Evolutionary conservation across 352 stramenopile species (phyloP).

Genomic region (Globisporangium alternatum): DNA sequence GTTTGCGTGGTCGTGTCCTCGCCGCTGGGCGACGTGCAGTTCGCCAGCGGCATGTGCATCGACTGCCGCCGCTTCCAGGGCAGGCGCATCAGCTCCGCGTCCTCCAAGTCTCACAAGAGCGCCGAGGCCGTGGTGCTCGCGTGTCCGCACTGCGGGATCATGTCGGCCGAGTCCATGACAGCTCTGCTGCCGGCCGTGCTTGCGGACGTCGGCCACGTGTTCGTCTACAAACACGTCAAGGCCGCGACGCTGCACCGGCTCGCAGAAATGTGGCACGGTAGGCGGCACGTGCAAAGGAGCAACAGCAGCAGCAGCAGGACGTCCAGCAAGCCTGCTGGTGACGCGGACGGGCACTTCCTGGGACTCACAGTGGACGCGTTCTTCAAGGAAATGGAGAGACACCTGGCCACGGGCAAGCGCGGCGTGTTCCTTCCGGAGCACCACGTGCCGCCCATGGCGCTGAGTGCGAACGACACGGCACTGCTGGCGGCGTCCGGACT

Average conservation of each 20-base stretch:
- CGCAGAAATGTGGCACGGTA: constrained; percentile 18
- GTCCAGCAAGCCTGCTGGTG: constrained; percentile 9
- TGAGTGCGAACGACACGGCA: constrained; percentile 50
- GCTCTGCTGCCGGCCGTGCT: constrained; percentile 10
- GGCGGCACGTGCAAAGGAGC: not conserved
- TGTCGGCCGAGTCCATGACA: constrained; percentile 14
- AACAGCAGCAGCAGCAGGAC: not conserved
- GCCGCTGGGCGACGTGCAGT: constrained; percentile 30
- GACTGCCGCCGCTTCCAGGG: constrained; percentile 46
- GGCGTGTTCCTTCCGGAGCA: constrained; percentile 45
- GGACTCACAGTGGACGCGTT: constrained; percentile 63
- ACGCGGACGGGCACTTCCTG: constrained; percentile 22
- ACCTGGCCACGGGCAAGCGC: constrained; percentile 44
- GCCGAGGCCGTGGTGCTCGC: constrained; percentile 21
- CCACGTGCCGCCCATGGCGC: constrained; percentile 39
- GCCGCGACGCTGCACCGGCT: constrained; percentile 27
- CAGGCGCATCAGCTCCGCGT: constrained; percentile 38
- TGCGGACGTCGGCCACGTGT: constrained; percentile 7
- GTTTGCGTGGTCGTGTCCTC: constrained; percentile 58
- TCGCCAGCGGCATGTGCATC: constrained; percentile 50
- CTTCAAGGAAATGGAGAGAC: constrained; percentile 52
- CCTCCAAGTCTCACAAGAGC: constrained; percentile 10
- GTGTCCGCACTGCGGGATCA: constrained; percentile 60
- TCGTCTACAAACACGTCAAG: constrained; percentile 28
- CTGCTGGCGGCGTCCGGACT: not conserved